Conservation (phyloP, 2,329 filamentous ascomycete species). For the Xylariales sp. region DNA sequence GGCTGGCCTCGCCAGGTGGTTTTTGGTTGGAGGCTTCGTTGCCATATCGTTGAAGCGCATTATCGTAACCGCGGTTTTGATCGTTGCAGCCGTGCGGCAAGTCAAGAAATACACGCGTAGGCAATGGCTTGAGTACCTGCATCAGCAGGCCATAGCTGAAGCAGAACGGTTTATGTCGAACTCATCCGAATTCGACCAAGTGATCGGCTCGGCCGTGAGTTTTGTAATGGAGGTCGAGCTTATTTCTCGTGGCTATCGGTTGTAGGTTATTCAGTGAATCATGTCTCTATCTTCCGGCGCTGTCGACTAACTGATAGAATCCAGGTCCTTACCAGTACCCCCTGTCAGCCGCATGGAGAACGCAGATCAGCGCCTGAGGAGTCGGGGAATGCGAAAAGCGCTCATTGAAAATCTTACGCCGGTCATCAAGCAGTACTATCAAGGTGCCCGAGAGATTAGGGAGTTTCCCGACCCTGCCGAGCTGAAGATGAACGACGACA, state of each 20-base stretch:
- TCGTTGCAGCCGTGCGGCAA: conserved; percentile 14
- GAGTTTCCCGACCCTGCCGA: conserved; percentile 74
- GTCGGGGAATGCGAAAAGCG: conserved; percentile 72
- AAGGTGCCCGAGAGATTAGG: conserved; percentile 64
- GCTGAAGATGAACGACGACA: conserved; percentile 59
- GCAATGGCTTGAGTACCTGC: conserved; percentile 24
- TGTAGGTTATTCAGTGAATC: conserved; percentile 20
- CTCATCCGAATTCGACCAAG: conserved; percentile 25
- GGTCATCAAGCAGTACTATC: conserved; percentile 67
- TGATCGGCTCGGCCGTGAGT: conserved; percentile 27
- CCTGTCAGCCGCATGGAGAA: conserved; percentile 92
- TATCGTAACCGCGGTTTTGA: conserved; percentile 14
- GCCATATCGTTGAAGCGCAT: conserved; percentile 20
- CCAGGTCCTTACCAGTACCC: conserved; percentile 79
- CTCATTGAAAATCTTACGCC: conserved; percentile 66
- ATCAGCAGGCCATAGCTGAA: conserved; percentile 22
- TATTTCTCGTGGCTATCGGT: conserved; percentile 26
- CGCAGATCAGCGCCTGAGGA: conserved; percentile 71
- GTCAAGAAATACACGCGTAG: conserved; percentile 23
- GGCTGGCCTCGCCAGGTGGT: conserved; percentile 23
- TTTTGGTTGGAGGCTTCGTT: conserved; percentile 19
- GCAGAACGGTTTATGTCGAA: conserved; percentile 22
- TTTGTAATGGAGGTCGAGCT: conserved; percentile 30
- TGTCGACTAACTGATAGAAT: too few relatives aligned
- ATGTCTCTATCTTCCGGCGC: too few relatives aligned